Percentiles rank a stretch among this genome's conserved stretches.
Evolutionary conservation across 2,329 filamentous ascomycete genomes (phyloP).

Genomic region (Furcasterigmium furcatum): DNA sequence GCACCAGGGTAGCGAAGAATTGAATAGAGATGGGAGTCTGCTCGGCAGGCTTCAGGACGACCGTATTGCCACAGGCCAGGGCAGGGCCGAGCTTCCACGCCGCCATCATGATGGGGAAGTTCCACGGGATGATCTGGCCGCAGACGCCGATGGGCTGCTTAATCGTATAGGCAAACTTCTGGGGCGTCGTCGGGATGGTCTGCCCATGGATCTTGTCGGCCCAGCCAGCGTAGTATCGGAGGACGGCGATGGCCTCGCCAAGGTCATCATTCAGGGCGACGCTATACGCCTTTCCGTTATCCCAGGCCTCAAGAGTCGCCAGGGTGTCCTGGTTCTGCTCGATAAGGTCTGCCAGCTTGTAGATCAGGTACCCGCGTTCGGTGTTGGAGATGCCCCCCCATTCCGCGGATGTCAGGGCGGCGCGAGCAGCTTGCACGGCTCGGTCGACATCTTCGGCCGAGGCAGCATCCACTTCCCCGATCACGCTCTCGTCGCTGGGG

Average conservation of each 20-base stretch:
- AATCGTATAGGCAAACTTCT: too few relatives aligned
- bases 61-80: too few relatives aligned
- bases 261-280: constrained; percentile 56
- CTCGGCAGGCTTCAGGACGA: constrained; percentile 57
- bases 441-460: constrained; percentile 4
- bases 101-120: constrained; percentile 49
- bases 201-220: too few relatives aligned
- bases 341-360: constrained; percentile 68
- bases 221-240: constrained; percentile 67
- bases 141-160: too few relatives aligned
- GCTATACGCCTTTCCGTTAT: constrained; percentile 45
- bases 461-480: background rate
- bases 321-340: constrained; percentile 54
- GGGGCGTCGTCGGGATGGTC: too few relatives aligned
- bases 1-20: constrained; percentile 60
- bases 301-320: constrained; percentile 69
- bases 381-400: constrained; percentile 50
- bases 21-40: constrained; percentile 57
- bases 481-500: constrained; percentile 1
- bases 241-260: constrained; percentile 30
- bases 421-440: constrained; percentile 1
- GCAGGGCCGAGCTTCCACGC: constrained; percentile 68
- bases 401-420: constrained; percentile 28
- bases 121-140: constrained; percentile 61
- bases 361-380: constrained; percentile 67